Base-by-base conservation (phyloP, 2,329 filamentous ascomycete genomes). In the Gremmenia infestans region DNA sequence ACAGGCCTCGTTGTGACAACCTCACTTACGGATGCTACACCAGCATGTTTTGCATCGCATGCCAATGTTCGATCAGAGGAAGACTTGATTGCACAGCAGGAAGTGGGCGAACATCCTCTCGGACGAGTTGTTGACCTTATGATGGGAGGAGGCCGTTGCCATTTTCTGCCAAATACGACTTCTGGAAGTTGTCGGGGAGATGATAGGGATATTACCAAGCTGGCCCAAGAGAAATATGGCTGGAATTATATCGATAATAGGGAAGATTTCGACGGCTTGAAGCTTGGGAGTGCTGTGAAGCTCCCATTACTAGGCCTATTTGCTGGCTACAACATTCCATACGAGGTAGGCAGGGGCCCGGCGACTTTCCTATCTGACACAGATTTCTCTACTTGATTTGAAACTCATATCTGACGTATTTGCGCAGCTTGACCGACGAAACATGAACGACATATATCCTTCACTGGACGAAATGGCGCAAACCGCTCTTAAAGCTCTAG, bases 1-100 rank as follows among this genome's bases (percentile, higher is more conserved):
- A 99, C 94, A 2, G 94, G 94, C 0, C 74, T 99, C 61, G 94
- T 97, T 2, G 94, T 97, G 32, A 99, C 94, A 0, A 99, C 94
- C 0, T 84, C 93, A 59, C 85, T 97, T 59, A 97, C 94, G 4
- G 94, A 99, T 75, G 94, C 94, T 4, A 99, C 94, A 1, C 94
- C 94, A 0, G 94, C 94, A 1, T 96, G 91, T 72, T 99, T 99
- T 71, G 91, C 91, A 4, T 85, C 89, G 48, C 94, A 97, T 70
- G 94, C 91, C 15, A 85, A 91, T 60, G 77, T 83, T 61, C 84
- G 94, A 50, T 76, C 79, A 58, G 89, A 96, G 74, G 89, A 95
- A 71, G 92, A 97, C 71, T 82, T 88, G 50, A 97, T 99, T 67
- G 94, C 94, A 0, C 80, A 93, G 67, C 94, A 99, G 71, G 88